phyloP scores from a whole-genome alignment of 2,329 filamentous ascomycete species.

The Aspergillus fijiensis region DNA sequence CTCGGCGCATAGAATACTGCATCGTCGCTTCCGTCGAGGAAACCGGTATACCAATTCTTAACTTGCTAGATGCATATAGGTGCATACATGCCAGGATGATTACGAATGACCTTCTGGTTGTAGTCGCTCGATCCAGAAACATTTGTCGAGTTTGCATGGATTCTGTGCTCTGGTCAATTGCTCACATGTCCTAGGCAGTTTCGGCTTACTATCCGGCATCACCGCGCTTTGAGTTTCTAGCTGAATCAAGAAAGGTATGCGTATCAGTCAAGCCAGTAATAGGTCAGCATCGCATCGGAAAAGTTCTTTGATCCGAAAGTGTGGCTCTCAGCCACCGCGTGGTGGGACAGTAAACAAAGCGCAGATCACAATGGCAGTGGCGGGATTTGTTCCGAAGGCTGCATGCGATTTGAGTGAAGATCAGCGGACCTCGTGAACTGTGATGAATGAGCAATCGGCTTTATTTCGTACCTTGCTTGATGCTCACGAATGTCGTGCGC shows the following conservation, averaged over 20 bases:
- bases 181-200: too few relatives aligned
- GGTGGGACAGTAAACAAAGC: constrained; percentile 6
- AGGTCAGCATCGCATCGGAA: background rate
- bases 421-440: background rate
- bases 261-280: background rate
- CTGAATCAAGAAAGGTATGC: background rate
- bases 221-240: too few relatives aligned
- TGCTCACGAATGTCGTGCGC: background rate
- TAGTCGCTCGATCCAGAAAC: too few relatives aligned
- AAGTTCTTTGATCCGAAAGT: background rate
- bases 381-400: constrained; percentile 4
- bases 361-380: constrained; percentile 12
- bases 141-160: too few relatives aligned
- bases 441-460: background rate
- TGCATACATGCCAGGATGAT: background rate
- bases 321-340: background rate
- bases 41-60: background rate
- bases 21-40: background rate
- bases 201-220: too few relatives aligned
- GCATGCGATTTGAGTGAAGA: background rate
- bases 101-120: too few relatives aligned
- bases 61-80: background rate
- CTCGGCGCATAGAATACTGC: background rate
- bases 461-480: background rate
- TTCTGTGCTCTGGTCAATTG: too few relatives aligned